Base-by-base conservation (phyloP, 176 grass and related monocot genomes). In the Otatea glauca region DNA sequence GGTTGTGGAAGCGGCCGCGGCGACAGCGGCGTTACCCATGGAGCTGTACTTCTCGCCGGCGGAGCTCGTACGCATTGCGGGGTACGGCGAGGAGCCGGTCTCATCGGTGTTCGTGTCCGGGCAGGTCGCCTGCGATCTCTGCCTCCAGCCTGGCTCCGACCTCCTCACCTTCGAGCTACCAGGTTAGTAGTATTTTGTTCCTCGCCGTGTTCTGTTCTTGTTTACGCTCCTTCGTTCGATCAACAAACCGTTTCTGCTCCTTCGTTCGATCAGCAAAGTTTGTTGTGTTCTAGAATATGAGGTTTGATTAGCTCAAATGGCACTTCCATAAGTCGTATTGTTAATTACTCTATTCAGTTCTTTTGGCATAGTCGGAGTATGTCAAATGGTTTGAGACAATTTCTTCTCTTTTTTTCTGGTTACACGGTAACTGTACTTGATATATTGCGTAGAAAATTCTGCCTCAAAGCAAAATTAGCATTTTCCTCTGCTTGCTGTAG, bases 51-150 rank as follows among this genome's bases (percentile, higher is more conserved):
- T 95, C 86, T 54, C 93, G 25, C 59, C 66, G 5, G 56, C 88
- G 13, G 93, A 95, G 90, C 80, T 91, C 16, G 77, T 74, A 15
- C 85, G 88, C 73, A 72, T 95, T 45, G 93, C 90, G 0, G 93
- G 93, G 20, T 95, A 95, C 25, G 93, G 93, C 58, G 93, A 92
- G 86, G 93, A 92, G 75, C 84, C 49, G 25, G 75, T 95, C 2
- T 95, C 93, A 14, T 85, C 88, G 21, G 93, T 95, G 34, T 58
- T 86, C n/a, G 90, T 95, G 78, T 88, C 86, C 75, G 93, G 93
- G 5, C 85, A 92, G 53, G 62, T 95, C 16, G 25, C 79, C 54
- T 95, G 88, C 76, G 88, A 88, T 56, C 70, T 91, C 75, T 90
- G 93, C 76, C 32, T 92, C 41, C 32, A 65, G 3, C 88, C 90